Percentiles rank a stretch among this genome's conserved stretches.
phyloP scores from a whole-genome alignment of 2,329 filamentous ascomycete species.

The Scedosporium dehoogii region DNA sequence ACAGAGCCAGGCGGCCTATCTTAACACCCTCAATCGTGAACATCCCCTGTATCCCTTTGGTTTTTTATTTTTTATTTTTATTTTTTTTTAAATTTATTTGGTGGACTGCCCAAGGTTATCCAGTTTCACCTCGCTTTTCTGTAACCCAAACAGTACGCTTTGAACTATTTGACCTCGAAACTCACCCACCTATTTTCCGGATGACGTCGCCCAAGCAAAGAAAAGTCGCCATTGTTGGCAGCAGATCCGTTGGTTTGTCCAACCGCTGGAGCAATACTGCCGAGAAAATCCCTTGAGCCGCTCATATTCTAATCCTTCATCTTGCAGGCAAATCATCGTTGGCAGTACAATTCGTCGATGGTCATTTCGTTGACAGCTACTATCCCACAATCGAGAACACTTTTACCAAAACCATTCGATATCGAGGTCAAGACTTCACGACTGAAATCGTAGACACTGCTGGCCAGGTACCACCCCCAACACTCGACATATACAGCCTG shows the following conservation, averaged over 20 bases:
- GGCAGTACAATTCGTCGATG: conserved; percentile 93
- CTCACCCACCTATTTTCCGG: conserved; percentile 6
- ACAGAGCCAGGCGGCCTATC: too few relatives aligned
- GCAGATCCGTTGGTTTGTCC: conserved; percentile 60
- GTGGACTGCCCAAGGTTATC: too few relatives aligned
- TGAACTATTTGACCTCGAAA: neutral
- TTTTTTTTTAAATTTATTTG: too few relatives aligned
- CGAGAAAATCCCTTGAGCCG: neutral
- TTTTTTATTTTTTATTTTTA: too few relatives aligned
- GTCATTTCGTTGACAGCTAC: conserved; percentile 97
- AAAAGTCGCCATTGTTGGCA: conserved; percentile 93
- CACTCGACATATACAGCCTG: neutral
- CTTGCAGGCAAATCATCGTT: conserved; percentile 85
- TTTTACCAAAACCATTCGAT: conserved; percentile 90
- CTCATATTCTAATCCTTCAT: neutral
- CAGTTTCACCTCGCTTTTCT: neutral
- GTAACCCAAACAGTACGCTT: neutral
- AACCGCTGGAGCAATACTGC: neutral
- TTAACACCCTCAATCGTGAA: too few relatives aligned
- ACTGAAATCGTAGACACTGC: conserved; percentile 98
- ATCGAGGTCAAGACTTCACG: conserved; percentile 84
- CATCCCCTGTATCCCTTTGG: too few relatives aligned
- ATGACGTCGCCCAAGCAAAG: conserved; percentile 76
- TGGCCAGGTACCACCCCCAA: conserved; percentile 58
- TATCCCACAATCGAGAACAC: conserved; percentile 99